Evolutionary conservation across 1,284 basidiomycete genomes (phyloP), one percentile per base, ranked within the genome.

Genomic region (Fomitopsis betulina): DNA sequence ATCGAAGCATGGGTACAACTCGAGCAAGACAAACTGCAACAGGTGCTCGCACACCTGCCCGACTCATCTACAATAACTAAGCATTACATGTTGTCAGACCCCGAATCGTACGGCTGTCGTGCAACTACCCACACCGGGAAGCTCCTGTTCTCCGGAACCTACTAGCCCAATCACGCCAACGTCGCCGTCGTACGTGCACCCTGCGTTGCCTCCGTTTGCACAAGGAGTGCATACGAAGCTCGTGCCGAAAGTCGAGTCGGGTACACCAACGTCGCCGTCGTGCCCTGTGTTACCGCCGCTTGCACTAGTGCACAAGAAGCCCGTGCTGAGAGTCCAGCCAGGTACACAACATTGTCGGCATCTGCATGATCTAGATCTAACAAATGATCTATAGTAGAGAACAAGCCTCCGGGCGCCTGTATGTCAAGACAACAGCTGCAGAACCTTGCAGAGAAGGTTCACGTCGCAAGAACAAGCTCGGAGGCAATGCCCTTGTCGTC

Each of bases 121-220:
- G 8, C 55, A 57, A 25, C 35, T 60, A 12, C 59, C 59, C n/a
- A 60, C 59, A 6, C 59, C 59, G 4, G 59, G 25, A n/a, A 35
- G 30, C 23, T 60, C 59, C 17, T 49, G 49, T 33, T 60, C 59
- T 9, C 59, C 59, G 13, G 59, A 60, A 54, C 43, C 52, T n/a
- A 3, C 43, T 5, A 37, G 23, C 23, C 45, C 37, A 38, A 33
- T 25, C 21, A n/a, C 9, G 15, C 30, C 27, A 21, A 33, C n/a
- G 54, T 25, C 19, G 3, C 30, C 19, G 6, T 23, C n/a, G 39
- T 19, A 40, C n/a, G n/a, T n/a, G n/a, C n/a, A n/a, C 4, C 23
- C 21, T 25, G 21, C 19, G 52, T 42, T 32, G n/a, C 33, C 7
- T 1, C 12, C 12, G 9, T 23, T 15, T 19, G n/a, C n/a, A n/a